A percentile compares a stretch with the other conserved stretches of the same genome.
phyloP scores from a whole-genome alignment of 192 early-diverging fungal genomes.

The Endogone sp. region DNA sequence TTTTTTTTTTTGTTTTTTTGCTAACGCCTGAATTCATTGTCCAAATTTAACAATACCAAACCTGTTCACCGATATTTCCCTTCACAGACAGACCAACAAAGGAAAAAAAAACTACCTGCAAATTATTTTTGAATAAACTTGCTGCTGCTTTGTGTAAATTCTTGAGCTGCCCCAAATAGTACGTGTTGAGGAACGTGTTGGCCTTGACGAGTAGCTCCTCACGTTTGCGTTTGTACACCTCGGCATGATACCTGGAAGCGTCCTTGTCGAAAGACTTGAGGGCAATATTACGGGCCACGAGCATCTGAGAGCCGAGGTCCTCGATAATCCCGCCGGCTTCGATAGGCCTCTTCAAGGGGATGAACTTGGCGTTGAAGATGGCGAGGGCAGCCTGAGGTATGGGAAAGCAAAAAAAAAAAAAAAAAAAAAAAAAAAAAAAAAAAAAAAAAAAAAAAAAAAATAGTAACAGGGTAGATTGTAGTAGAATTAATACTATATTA shows the following conservation, averaged over 20 bases:
- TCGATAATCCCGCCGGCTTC: constrained; percentile 77
- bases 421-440: too few species aligned
- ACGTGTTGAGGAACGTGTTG: constrained; percentile 68
- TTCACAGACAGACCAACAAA: background rate
- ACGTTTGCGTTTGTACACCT: constrained; percentile 87
- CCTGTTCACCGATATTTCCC: background rate
- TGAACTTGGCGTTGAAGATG: constrained; percentile 62
- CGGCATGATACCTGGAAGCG: constrained; percentile 84
- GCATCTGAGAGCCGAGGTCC: constrained; percentile 65
- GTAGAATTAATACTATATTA: too few species aligned
- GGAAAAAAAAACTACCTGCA: constrained; percentile 26
- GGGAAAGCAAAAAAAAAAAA: background rate
- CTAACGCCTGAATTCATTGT: too few species aligned
- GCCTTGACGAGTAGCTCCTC: constrained; percentile 75
- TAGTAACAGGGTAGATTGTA: too few species aligned
- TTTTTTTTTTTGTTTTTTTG: constrained; percentile 5
- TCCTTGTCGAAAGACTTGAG: constrained; percentile 80
- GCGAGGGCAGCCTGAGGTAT: constrained; percentile 58
- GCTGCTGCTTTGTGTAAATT: constrained; percentile 79
- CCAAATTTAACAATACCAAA: background rate
- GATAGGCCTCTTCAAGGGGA: constrained; percentile 61
- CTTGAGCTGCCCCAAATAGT: constrained; percentile 83
- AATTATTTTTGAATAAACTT: constrained; percentile 55
- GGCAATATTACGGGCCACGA: constrained; percentile 50
- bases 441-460: too few species aligned